Evolutionary conservation across 2,329 filamentous ascomycete genomes (phyloP).

Genomic region (Aureobasidium pullulans): DNA sequence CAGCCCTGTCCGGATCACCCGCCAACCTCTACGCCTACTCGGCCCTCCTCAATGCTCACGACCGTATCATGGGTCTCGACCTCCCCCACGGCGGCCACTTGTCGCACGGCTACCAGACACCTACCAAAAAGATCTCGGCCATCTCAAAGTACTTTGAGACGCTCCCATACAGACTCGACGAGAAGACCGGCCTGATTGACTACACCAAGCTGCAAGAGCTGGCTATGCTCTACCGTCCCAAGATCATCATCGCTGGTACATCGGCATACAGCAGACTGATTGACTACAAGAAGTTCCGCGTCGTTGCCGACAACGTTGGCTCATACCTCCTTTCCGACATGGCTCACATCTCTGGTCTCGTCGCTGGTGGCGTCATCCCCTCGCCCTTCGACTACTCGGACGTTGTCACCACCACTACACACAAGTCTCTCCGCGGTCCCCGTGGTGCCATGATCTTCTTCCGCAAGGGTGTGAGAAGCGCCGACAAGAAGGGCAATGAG

Average conservation of each 20-base stretch:
- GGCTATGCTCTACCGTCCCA: slow-evolving; percentile 86
- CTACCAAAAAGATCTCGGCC: slow-evolving; percentile 74
- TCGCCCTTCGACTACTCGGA: slow-evolving; percentile 90
- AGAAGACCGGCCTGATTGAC: slow-evolving; percentile 91
- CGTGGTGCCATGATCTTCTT: slow-evolving; percentile 99
- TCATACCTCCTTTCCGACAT: slow-evolving; percentile 96
- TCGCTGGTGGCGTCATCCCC: slow-evolving; percentile 87
- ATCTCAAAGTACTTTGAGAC: slow-evolving; percentile 99
- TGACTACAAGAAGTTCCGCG: slow-evolving; percentile 91
- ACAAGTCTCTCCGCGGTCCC: slow-evolving; percentile 96
- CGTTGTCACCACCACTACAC: slow-evolving; percentile 95
- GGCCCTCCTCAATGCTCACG: slow-evolving; percentile 83
- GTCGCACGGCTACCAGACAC: slow-evolving; percentile 94
- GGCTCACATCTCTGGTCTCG: slow-evolving; percentile 95
- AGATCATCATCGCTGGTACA: slow-evolving; percentile 91
- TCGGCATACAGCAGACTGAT: slow-evolving; percentile 98
- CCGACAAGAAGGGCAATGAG: slow-evolving; percentile 86
- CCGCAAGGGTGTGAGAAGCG: slow-evolving; percentile 89
- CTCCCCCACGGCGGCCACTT: slow-evolving; percentile 93
- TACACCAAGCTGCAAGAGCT: slow-evolving; percentile 90
- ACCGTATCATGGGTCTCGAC: slow-evolving; percentile 93
- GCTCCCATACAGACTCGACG: slow-evolving; percentile 86
- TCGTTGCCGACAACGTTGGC: slow-evolving; percentile 88
- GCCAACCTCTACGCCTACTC: slow-evolving; percentile 82
- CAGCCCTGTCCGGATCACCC: slow-evolving; percentile 63